Percentiles rank a stretch among this genome's conserved stretches.
phyloP scores from a whole-genome alignment of 441 rosid species.

The Cnidoscolus chayamansa region DNA sequence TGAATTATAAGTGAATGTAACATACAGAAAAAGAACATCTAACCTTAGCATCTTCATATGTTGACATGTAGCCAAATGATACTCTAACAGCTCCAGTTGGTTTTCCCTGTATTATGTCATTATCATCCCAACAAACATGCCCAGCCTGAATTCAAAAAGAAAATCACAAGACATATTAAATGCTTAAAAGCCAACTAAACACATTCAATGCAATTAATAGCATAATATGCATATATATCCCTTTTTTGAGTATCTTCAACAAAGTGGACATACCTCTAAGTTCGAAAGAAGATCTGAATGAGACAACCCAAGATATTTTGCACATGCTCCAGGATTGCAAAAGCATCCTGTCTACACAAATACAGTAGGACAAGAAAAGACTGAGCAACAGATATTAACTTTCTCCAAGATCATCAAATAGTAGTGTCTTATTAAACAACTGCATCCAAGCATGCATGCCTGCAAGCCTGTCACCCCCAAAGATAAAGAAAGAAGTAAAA shows the following conservation, averaged over 20 bases:
- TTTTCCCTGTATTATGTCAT: slow-evolving; percentile 74
- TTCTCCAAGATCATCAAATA: slow-evolving; percentile 19
- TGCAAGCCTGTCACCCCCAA: background rate
- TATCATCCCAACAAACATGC: slow-evolving; percentile 96
- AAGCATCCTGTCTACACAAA: slow-evolving; percentile 95
- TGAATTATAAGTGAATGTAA: background rate
- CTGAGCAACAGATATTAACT: background rate
- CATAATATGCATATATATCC: background rate
- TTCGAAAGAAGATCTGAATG: slow-evolving; percentile 82
- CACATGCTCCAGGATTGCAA: slow-evolving; percentile 99
- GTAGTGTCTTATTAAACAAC: background rate
- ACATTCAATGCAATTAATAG: slow-evolving; percentile 5
- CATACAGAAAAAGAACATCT: background rate
- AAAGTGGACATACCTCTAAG: slow-evolving; percentile 59
- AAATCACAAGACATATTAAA: slow-evolving; percentile 15
- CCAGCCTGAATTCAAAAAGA: slow-evolving; percentile 60
- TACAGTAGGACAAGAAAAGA: slow-evolving; percentile 23
- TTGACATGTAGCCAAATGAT: slow-evolving; percentile 95
- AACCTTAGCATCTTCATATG: slow-evolving; percentile 88
- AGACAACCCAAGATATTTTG: slow-evolving; percentile 85
- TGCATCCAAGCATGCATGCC: background rate
- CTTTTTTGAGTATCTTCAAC: background rate
- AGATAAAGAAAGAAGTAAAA: too few relatives aligned
- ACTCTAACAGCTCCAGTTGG: slow-evolving; percentile 93
- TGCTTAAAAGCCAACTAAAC: slow-evolving; percentile 20